Evolutionary conservation across 164 flowering plant species (phyloP), one percentile per base, ranked within the genome.

Genomic region (Akebia trifoliata): DNA sequence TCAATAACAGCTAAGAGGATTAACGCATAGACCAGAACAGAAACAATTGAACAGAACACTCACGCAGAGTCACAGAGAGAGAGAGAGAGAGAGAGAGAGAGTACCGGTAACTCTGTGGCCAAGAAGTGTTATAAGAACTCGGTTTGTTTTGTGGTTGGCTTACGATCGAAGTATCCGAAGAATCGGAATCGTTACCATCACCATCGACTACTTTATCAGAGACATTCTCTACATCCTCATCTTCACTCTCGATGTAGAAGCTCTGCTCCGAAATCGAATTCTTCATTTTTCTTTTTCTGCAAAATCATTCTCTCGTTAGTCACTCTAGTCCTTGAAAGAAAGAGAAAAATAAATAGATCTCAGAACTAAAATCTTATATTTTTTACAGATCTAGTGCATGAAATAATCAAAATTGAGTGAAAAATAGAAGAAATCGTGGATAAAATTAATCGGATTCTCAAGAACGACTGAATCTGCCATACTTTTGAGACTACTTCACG

Each of bases 41-140:
- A 11, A 32, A 5, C 6, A 4, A 8, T 0, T 7, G 22, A 11
- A 47, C 29, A 24, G 8, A 24, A 24, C 9, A 26, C 4, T 50
- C 21, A 50, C 2, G 17, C 12, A 21, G 11, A n/a, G 4, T 39
- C 4, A 14, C 24, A 26, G 14, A 53, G 11, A 36, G 28, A 40
- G 15, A 9, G 28, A n/a, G 52, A 57, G 10, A 6, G 7, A 35
- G n/a, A 55, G 49, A 35, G 50, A 18, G 51, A 57, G 28, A 40
- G 51, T 48, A 79, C 84, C 84, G 73, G 70, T 77, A 80, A 70
- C 81, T 86, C 56, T 91, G 98, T 46, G 98, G 98, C 98, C 98
- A 91, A 14, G 82, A 9, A 46, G 80, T 74, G 64, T 57, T 81
- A 69, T 83, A 80, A 57, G 99, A 87, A 70, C 74, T 66, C n/a